These are phyloP conservation scores for Beta macrorhiza DNA, from an alignment of 179 eudicot genomes.

Conservation along the genomic window DNA sequence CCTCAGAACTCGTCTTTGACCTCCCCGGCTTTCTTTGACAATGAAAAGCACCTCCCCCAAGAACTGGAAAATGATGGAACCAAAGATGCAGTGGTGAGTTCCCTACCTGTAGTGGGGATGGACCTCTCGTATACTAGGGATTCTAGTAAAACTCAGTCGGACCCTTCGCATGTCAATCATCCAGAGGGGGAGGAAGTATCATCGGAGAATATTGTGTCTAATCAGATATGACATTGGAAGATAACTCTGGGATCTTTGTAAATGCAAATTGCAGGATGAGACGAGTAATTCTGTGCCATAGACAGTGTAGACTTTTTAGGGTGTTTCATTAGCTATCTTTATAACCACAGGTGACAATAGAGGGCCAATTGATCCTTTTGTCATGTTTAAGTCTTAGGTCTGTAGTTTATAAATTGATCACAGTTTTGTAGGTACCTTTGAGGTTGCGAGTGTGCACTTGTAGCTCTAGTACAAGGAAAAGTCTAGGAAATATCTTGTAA, in stretches of 20 bases:
- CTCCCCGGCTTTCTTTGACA: slow-evolving; percentile 12
- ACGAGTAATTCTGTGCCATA: slow-evolving; percentile 41
- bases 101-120: slow-evolving; percentile 22
- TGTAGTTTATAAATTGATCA: slow-evolving; percentile 26
- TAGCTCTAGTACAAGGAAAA: slow-evolving; percentile 28
- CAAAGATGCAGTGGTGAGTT: slow-evolving; percentile 20
- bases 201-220: slow-evolving; percentile 58
- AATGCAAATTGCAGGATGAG: neutral
- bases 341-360: slow-evolving; percentile 25
- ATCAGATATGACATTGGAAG: slow-evolving; percentile 32
- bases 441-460: slow-evolving; percentile 24
- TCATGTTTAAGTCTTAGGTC: slow-evolving; percentile 17
- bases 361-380: slow-evolving; percentile 30
- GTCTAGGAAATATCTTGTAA: slow-evolving; percentile 29
- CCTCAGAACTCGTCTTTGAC: slow-evolving; percentile 15
- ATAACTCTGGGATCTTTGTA: neutral
- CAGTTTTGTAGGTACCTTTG: slow-evolving; percentile 44
- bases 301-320: slow-evolving; percentile 23
- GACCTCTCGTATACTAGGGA: slow-evolving; percentile 36
- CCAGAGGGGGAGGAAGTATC: slow-evolving; percentile 43
- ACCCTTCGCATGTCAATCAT: slow-evolving; percentile 27
- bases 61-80: slow-evolving; percentile 30
- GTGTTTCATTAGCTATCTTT: slow-evolving; percentile 19
- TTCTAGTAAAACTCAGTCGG: slow-evolving; percentile 49
- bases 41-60: slow-evolving; percentile 20